These are phyloP conservation scores for Fusarium sp. DNA, from an alignment of 2,329 filamentous ascomycete genomes.

Conservation along the genomic window DNA sequence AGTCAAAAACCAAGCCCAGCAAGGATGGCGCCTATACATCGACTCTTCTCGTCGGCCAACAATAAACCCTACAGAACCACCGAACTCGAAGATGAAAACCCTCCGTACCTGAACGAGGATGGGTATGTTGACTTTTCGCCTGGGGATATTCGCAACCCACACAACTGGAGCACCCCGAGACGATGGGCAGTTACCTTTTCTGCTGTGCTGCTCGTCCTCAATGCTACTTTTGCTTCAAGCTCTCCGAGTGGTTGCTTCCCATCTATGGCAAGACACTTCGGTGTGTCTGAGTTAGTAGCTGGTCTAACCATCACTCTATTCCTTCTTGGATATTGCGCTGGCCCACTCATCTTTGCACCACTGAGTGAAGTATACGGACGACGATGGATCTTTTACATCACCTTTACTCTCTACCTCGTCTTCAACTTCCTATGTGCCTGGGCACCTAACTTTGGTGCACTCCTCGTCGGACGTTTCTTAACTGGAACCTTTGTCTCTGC, in stretches of 20 bases:
- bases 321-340: slow-evolving; percentile 64
- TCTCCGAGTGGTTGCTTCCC: slow-evolving; percentile 28
- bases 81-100: slow-evolving; percentile 16
- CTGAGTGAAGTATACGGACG: slow-evolving; percentile 78
- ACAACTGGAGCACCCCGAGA: slow-evolving; percentile 20
- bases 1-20: neutral
- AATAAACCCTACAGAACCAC: slow-evolving; percentile 30
- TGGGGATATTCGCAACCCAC: slow-evolving; percentile 11
- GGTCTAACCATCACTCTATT: slow-evolving; percentile 35
- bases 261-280: slow-evolving; percentile 19
- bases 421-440: slow-evolving; percentile 83
- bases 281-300: slow-evolving; percentile 27
- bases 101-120: slow-evolving; percentile 21
- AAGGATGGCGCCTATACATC: slow-evolving; percentile 27
- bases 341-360: slow-evolving; percentile 79
- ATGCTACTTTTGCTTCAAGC: slow-evolving; percentile 30
- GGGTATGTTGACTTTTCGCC: slow-evolving; percentile 25
- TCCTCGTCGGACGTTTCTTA: slow-evolving; percentile 79
- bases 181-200: slow-evolving; percentile 16
- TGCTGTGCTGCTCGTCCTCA: slow-evolving; percentile 23
- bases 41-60: slow-evolving; percentile 24
- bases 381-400: slow-evolving; percentile 64
- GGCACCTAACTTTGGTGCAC: slow-evolving; percentile 75
- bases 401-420: slow-evolving; percentile 74
- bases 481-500: slow-evolving; percentile 84